Evolutionary conservation across 2,329 filamentous ascomycete species (phyloP).

Genomic region (Claviceps purpurea): DNA sequence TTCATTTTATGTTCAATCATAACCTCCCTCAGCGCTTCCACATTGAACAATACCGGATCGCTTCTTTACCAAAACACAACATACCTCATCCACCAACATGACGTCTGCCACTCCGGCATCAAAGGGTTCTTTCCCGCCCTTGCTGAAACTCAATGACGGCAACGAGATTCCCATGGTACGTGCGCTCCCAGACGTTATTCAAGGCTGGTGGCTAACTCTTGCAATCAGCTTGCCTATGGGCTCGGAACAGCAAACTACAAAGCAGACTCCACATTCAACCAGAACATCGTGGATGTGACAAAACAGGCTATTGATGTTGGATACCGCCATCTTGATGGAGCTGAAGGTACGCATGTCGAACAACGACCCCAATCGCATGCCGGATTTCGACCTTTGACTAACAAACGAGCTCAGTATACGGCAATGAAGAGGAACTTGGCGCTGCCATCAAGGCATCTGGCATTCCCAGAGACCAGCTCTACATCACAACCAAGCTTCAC

Average conservation of each 20-base stretch:
- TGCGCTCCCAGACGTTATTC: not conserved
- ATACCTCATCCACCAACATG: constrained; percentile 19
- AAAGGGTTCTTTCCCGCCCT: constrained; percentile 33
- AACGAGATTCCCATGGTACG: constrained; percentile 56
- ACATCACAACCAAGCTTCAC: constrained; percentile 48
- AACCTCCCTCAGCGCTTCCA: not conserved
- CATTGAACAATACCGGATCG: not conserved
- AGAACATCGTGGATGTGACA: constrained; percentile 33
- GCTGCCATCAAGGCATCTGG: constrained; percentile 54
- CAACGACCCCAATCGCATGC: not conserved
- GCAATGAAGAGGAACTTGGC: constrained; percentile 58
- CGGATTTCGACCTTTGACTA: not conserved
- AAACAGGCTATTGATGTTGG: constrained; percentile 55
- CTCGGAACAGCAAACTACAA: constrained; percentile 56
- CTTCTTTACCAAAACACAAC: not conserved
- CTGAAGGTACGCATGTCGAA: constrained; percentile 41
- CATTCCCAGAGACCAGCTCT: constrained; percentile 54
- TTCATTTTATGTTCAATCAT: no score
- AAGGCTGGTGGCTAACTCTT: not conserved
- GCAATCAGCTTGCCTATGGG: constrained; percentile 50
- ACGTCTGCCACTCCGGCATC: constrained; percentile 26
- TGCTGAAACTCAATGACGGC: constrained; percentile 60
- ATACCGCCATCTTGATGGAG: constrained; percentile 62
- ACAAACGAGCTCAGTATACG: constrained; percentile 35
- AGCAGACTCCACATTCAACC: constrained; percentile 37